These are phyloP conservation scores for Myxozyma neotropica DNA, from an alignment of 805 yeast genomes.

Conservation along the genomic window DNA sequence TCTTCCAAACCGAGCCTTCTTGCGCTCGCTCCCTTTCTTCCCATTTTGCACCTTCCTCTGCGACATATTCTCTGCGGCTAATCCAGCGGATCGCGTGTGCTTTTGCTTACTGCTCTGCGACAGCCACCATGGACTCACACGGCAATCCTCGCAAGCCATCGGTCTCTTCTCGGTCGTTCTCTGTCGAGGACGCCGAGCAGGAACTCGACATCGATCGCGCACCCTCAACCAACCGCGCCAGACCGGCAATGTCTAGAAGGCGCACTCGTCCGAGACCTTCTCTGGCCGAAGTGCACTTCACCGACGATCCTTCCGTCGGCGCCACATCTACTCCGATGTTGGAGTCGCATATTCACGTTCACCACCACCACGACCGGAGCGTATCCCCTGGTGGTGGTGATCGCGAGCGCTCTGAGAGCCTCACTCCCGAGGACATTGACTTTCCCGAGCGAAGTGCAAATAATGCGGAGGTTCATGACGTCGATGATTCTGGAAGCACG, in stretches of 20 bases:
- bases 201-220: constrained; percentile 22
- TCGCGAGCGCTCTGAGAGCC: background rate
- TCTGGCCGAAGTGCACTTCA: constrained; percentile 31
- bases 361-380: constrained; percentile 22
- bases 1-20: background rate
- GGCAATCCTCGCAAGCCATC: constrained; percentile 13
- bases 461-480: constrained; percentile 27
- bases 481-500: constrained; percentile 29
- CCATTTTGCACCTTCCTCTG: background rate
- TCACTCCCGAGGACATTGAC: constrained; percentile 9
- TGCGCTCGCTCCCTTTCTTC: background rate
- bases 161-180: constrained; percentile 21
- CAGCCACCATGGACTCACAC: constrained; percentile 20
- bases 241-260: constrained; percentile 10
- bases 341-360: constrained; percentile 26
- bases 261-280: constrained; percentile 28
- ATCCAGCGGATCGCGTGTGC: background rate
- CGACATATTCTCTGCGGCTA: background rate
- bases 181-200: constrained; percentile 29
- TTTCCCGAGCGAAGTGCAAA: constrained; percentile 12
- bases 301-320: constrained; percentile 31
- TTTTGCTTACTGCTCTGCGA: background rate
- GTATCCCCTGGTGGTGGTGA: constrained; percentile 1
- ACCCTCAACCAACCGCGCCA: constrained; percentile 14
- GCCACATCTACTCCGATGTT: constrained; percentile 25